Conservation (phyloP, 345 rosid genomes). For the Gynandropsis gynandra region DNA sequence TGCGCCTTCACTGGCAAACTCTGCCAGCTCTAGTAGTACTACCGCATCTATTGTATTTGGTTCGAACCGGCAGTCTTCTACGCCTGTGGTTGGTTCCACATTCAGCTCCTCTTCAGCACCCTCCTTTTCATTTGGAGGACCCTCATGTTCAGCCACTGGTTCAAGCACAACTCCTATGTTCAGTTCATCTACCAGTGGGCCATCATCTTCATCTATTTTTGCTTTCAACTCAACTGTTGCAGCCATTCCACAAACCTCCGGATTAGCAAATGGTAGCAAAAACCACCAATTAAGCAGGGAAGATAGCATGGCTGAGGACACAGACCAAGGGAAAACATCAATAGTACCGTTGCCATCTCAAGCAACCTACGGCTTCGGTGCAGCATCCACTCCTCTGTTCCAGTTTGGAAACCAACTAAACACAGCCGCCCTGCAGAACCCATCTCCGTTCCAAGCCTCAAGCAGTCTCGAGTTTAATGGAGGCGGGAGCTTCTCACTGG, state of each 20-base stretch:
- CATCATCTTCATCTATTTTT: conserved; percentile 42
- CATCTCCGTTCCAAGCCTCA: conserved; percentile 56
- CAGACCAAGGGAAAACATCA: conserved; percentile 46
- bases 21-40: conserved; percentile 39
- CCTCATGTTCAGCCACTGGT: conserved; percentile 34
- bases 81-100: conserved; percentile 36
- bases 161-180: conserved; percentile 33
- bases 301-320: conserved; percentile 98
- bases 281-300: conserved; percentile 74
- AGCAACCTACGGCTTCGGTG: conserved; percentile 33
- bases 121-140: conserved; percentile 40
- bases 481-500: conserved; percentile 71
- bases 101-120: conserved; percentile 37
- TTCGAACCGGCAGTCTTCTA: conserved; percentile 48
- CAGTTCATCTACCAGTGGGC: conserved; percentile 38
- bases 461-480: conserved; percentile 55
- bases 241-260: conserved; percentile 23
- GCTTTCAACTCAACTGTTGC: conserved; percentile 44
- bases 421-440: conserved; percentile 33
- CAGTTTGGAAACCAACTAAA: conserved; percentile 62
- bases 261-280: conserved; percentile 27
- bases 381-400: conserved; percentile 38
- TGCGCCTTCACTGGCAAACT: conserved; percentile 32
- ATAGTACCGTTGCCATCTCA: conserved; percentile 31
- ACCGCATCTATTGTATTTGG: conserved; percentile 36